Conservation (phyloP, 192 early-diverging fungal genomes). For the Coemansia pectinata region DNA sequence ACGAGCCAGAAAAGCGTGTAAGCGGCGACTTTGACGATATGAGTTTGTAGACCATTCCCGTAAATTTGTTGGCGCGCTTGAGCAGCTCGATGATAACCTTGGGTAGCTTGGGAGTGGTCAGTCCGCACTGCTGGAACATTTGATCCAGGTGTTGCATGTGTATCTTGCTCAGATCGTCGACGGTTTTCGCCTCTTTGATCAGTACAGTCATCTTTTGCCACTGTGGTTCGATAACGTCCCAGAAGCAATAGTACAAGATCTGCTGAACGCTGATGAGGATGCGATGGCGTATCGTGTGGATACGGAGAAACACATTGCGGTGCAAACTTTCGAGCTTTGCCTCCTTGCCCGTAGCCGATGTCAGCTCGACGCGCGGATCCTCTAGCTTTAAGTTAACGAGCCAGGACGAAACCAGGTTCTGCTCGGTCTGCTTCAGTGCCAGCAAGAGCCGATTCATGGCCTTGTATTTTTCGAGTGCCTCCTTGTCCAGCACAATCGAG, state of each 20-base stretch:
- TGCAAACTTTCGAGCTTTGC: constrained; percentile 55
- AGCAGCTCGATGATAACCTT: constrained; percentile 60
- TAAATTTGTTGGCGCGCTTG: constrained; percentile 40
- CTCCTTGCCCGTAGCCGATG: constrained; percentile 29
- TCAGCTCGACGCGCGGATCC: constrained; percentile 21
- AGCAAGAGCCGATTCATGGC: constrained; percentile 87
- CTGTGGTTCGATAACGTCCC: constrained; percentile 91
- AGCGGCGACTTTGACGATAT: constrained; percentile 25
- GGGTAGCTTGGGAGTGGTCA: constrained; percentile 80
- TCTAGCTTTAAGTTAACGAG: constrained; percentile 45
- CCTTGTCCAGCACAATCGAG: constrained; percentile 83
- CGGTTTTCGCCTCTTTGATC: constrained; percentile 69
- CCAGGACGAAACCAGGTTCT: constrained; percentile 78
- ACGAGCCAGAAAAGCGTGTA: constrained; percentile 31
- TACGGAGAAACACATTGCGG: constrained; percentile 60
- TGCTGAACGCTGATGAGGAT: constrained; percentile 94
- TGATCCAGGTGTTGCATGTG: constrained; percentile 85
- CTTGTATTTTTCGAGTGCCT: constrained; percentile 87
- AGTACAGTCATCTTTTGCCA: constrained; percentile 72
- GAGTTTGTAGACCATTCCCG: constrained; percentile 16
- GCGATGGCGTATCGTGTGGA: constrained; percentile 72
- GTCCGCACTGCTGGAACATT: constrained; percentile 88
- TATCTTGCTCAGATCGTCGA: constrained; percentile 80
- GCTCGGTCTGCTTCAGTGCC: constrained; percentile 86
- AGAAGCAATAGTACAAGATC: constrained; percentile 85